Evolutionary conservation across 2,329 filamentous ascomycete species (phyloP), one percentile per base, ranked within the genome.

Genomic region (Hymenoscyphus fraxineus): DNA sequence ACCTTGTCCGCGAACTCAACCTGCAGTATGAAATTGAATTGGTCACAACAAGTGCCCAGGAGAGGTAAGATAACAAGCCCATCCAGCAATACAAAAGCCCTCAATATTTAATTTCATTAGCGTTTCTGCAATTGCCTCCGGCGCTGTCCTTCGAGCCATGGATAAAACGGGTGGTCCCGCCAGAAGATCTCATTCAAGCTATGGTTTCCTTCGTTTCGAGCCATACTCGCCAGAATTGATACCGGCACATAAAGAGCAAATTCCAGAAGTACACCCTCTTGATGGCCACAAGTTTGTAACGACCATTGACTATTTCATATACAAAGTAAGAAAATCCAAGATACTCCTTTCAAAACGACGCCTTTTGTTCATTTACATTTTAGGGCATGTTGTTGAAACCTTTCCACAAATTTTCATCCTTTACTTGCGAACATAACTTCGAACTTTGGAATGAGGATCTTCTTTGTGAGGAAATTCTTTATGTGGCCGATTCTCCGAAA

Each of bases 261-360:
- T 15, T 6, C 40, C 56, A 0, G 31, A 54, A 47, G 16, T 58
- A 6, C 51, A 65, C 27, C 9, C 35, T 3, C 3, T 58, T n/a
- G 64, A 65, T 40, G 64, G 64, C 1, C 12, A 44, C 10, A 47
- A 58, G 15, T 65, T 58, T 44, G 51, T 65, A 2, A 60, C 35
- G n/a, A 54, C 56, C n/a, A 63, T 65, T 16, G 54, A 63, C 12
- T 65, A 60, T 51, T 63, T 65, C 32, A 58, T 63, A n/a, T 12
- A 38, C 16, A 65, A 63, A 51, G 63, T 59, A 27, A 54, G 40
- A 56, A 47, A 51, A 12, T 38, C 19, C 13, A 51, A 51, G 5
- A 39, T n/a, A n/a, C n/a, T n/a, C n/a, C 10, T 2, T 35, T 22
- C 1, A 22, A 31, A 7, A 47, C 5, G n/a, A n/a, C n/a, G n/a